Evolutionary conservation across 1,139 yeast species (phyloP).

Genomic region (Suhomyces panamericanus): DNA sequence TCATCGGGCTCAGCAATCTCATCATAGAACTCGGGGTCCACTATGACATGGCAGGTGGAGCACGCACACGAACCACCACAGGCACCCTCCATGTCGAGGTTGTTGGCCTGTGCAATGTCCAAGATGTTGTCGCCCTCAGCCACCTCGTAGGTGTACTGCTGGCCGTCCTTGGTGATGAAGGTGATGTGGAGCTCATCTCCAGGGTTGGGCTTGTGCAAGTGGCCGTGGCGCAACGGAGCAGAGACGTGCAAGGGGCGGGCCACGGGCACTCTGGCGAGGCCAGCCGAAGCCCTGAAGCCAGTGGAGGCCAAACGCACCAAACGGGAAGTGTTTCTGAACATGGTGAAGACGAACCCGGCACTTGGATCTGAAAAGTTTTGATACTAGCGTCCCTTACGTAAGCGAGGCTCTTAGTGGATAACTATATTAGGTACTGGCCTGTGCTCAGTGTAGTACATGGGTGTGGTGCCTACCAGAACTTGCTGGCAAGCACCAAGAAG

Average conservation of each 20-base stretch:
- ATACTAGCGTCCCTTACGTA: slow-evolving; percentile 5
- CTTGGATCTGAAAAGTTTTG: slow-evolving; percentile 1
- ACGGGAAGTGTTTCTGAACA: slow-evolving; percentile 9
- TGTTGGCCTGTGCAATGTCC: slow-evolving; percentile 93
- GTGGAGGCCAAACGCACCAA: slow-evolving; percentile 4
- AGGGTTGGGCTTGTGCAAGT: slow-evolving; percentile 82
- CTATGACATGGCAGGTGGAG: slow-evolving; percentile 94
- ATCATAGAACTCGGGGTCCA: slow-evolving; percentile 93
- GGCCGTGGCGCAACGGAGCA: slow-evolving; percentile 59
- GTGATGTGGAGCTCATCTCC: slow-evolving; percentile 93
- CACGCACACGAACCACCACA: slow-evolving; percentile 99
- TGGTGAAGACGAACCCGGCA: slow-evolving; percentile 3
- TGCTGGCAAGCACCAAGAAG: slow-evolving; percentile 80
- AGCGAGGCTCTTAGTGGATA: background rate
- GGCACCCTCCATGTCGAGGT: slow-evolving; percentile 96
- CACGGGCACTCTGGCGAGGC: slow-evolving; percentile 1
- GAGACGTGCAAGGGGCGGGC: slow-evolving; percentile 24
- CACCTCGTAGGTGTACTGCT: slow-evolving; percentile 76
- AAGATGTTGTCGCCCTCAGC: slow-evolving; percentile 89
- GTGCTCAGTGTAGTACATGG: background rate
- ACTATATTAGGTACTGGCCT: slow-evolving; percentile 1
- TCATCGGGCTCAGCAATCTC: slow-evolving; percentile 92
- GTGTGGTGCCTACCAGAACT: slow-evolving; percentile 59
- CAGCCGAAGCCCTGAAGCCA: background rate
- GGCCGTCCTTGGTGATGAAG: slow-evolving; percentile 89